Conservation (phyloP, 495 filamentous ascomycete species). For the Usnea hakonensis region DNA sequence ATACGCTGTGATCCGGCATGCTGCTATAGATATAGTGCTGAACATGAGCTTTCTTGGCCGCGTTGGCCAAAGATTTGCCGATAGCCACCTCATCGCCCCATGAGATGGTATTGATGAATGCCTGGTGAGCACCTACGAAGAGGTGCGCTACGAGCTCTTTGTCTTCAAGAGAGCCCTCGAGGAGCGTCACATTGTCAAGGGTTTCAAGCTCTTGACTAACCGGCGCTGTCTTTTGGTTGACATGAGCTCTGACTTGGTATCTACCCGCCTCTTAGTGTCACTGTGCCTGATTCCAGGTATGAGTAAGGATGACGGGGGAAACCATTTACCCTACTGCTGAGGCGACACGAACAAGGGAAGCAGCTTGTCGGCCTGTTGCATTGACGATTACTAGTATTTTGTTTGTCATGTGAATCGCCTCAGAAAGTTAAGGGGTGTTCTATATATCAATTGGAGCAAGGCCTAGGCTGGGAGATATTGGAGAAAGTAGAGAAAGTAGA, state of each 20-base stretch:
- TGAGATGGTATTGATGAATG: constrained; percentile 98
- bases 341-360: constrained; percentile 85
- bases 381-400: constrained; percentile 91
- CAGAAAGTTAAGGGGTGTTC: background rate
- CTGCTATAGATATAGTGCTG: constrained; percentile 92
- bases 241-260: constrained; percentile 81
- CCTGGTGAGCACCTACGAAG: constrained; percentile 75
- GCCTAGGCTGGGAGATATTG: background rate
- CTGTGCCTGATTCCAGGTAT: background rate
- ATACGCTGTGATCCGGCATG: constrained; percentile 85
- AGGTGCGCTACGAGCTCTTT: constrained; percentile 62
- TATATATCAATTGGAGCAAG: background rate
- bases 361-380: constrained; percentile 84
- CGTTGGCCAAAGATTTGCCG: constrained; percentile 78
- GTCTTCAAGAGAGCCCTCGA: constrained; percentile 75
- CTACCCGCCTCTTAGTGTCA: background rate
- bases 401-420: constrained; percentile 40
- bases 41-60: constrained; percentile 75
- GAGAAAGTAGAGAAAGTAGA: background rate
- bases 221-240: constrained; percentile 65
- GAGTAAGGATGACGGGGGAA: background rate
- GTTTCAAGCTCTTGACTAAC: constrained; percentile 73
- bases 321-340: constrained; percentile 60
- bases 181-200: constrained; percentile 75
- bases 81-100: constrained; percentile 91